A percentile compares a stretch with the other conserved stretches of the same genome.
phyloP scores from a whole-genome alignment of 441 rosid genomes.

The Raphanus hybrid region DNA sequence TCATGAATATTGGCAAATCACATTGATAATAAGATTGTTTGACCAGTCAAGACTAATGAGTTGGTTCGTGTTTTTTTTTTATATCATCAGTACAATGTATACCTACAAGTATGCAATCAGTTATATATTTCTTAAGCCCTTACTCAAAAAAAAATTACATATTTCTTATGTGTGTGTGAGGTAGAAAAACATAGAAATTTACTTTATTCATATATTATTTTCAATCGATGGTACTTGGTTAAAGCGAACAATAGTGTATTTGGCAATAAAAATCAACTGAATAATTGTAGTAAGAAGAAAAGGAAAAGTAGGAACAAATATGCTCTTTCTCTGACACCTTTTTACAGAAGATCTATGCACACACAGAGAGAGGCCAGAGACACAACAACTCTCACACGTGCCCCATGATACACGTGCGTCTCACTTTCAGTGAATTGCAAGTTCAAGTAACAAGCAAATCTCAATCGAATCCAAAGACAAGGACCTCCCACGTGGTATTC shows the following conservation, averaged over 20 bases:
- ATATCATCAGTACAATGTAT: too few relatives aligned
- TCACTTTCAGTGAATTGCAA: conserved; percentile 36
- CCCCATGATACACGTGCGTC: conserved; percentile 36
- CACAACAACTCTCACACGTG: conserved; percentile 31
- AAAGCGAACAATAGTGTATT: not conserved
- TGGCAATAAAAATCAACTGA: not conserved
- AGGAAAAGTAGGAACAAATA: not conserved
- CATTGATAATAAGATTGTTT: too few relatives aligned
- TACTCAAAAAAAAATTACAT: too few relatives aligned
- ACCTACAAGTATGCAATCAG: not conserved
- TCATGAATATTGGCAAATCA: not conserved
- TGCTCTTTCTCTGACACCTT: not conserved
- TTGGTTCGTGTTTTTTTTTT: too few relatives aligned
- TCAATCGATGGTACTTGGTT: not conserved
- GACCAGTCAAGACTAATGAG: too few relatives aligned
- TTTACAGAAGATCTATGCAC: not conserved
- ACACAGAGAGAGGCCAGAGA: conserved; percentile 2
- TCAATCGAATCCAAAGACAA: conserved; percentile 42
- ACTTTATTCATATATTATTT: not conserved
- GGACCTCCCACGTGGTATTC: conserved; percentile 37
- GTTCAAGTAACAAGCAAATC: conserved; percentile 41
- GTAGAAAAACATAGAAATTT: not conserved
- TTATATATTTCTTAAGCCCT: too few relatives aligned
- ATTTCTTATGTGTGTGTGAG: not conserved
- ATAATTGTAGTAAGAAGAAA: conserved; percentile 1